Conservation (phyloP, 2,329 filamentous ascomycete species). For the Pochonia chlamydosporia region DNA sequence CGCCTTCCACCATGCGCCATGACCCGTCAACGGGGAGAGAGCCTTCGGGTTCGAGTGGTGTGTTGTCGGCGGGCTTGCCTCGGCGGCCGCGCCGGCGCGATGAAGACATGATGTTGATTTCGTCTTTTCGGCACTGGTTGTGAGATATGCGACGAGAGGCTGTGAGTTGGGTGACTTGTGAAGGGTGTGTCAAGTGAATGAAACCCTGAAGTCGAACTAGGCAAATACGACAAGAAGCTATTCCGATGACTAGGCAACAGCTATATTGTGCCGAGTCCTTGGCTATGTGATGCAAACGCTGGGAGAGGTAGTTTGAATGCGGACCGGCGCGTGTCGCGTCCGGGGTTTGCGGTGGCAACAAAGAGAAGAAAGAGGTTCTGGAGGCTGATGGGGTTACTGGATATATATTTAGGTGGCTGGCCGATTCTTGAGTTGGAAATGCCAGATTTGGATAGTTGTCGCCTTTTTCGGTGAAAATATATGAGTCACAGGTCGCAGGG, state of each 20-base stretch:
- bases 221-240: not conserved
- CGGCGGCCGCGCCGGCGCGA: conserved; percentile 1
- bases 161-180: not conserved
- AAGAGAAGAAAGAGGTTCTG: not conserved
- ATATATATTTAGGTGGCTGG: too few relatives aligned
- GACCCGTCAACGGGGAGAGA: conserved; percentile 44
- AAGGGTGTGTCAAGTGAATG: not conserved
- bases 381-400: too few relatives aligned
- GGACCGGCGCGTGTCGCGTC: not conserved
- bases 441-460: not conserved
- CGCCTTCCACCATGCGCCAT: conserved; percentile 56
- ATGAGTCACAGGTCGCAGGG: not conserved
- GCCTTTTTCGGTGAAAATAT: not conserved
- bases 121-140: not conserved
- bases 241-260: too few relatives aligned
- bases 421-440: not conserved
- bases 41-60: conserved; percentile 14
- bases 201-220: not conserved
- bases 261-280: too few relatives aligned
- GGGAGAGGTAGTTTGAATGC: not conserved
- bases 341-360: not conserved
- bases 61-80: not conserved
- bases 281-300: too few relatives aligned
- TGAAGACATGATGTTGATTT: conserved; percentile 3
- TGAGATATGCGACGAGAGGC: not conserved